phyloP scores from a whole-genome alignment of 2,329 filamentous ascomycete species.

The Fusarium marasasianum region DNA sequence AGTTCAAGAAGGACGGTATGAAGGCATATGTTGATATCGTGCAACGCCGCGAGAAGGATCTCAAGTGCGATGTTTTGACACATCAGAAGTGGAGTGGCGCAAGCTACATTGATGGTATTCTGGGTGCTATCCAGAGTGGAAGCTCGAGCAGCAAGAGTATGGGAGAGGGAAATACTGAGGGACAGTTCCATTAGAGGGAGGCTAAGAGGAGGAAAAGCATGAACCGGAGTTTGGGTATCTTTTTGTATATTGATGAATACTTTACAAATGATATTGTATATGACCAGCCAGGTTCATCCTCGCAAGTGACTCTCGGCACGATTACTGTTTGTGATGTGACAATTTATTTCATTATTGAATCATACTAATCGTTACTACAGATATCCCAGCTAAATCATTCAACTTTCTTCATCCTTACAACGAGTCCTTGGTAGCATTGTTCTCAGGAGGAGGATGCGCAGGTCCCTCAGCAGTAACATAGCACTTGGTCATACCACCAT shows the following conservation, averaged over 20 bases:
- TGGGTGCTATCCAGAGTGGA: conserved; percentile 90
- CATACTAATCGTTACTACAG: conserved; percentile 32
- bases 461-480: conserved; percentile 78
- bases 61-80: conserved; percentile 90
- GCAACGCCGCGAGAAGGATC: conserved; percentile 88
- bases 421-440: conserved; percentile 65
- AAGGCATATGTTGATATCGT: conserved; percentile 95
- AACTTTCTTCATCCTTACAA: conserved; percentile 37
- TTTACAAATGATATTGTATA: conserved; percentile 25
- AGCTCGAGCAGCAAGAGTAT: conserved; percentile 91
- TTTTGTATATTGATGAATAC: conserved; percentile 16
- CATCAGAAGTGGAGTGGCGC: conserved; percentile 87
- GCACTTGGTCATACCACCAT: conserved; percentile 94
- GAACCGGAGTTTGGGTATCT: conserved; percentile 39
- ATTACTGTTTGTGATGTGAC: conserved; percentile 1
- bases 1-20: conserved; percentile 94
- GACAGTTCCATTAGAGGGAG: conserved; percentile 61
- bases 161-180: conserved; percentile 93
- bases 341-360: conserved; percentile 25
- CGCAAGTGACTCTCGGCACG: conserved; percentile 1
- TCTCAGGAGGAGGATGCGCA: conserved; percentile 62
- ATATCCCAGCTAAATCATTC: background rate
- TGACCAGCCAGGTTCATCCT: conserved; percentile 13
- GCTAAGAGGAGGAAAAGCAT: conserved; percentile 38
- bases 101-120: conserved; percentile 83